A percentile compares a stretch with the other conserved stretches of the same genome.
phyloP scores from a whole-genome alignment of 2,329 filamentous ascomycete genomes.

The Keithomyces neogunnii region DNA sequence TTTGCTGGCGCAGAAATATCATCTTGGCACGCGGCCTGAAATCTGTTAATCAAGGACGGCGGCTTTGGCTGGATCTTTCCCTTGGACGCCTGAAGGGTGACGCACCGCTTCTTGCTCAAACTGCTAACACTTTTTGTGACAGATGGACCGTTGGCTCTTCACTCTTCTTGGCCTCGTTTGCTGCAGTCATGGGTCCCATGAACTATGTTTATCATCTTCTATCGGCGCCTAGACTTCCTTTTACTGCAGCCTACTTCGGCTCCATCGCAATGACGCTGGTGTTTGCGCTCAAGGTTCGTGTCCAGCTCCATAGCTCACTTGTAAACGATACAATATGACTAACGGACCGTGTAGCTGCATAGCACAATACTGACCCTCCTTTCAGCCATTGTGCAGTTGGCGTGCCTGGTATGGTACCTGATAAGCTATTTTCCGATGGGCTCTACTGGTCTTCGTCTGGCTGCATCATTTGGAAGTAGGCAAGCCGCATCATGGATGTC shows the following conservation, averaged over 20 bases:
- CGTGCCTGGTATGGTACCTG: slow-evolving; percentile 82
- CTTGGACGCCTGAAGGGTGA: not conserved
- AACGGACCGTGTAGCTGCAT: slow-evolving; percentile 52
- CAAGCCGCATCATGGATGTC: slow-evolving; percentile 84
- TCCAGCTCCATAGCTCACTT: slow-evolving; percentile 18
- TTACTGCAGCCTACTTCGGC: slow-evolving; percentile 91
- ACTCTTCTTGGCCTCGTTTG: slow-evolving; percentile 87
- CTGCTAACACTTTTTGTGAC: slow-evolving; percentile 18
- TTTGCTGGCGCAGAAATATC: not conserved
- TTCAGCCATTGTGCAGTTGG: slow-evolving; percentile 74
- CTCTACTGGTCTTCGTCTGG: slow-evolving; percentile 75
- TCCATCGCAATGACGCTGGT: slow-evolving; percentile 85
- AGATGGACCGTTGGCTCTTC: slow-evolving; percentile 94
- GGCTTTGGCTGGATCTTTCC: slow-evolving; percentile 3
- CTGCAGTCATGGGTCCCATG: slow-evolving; percentile 85
- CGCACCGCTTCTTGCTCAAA: not conserved
- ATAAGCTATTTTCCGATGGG: slow-evolving; percentile 99
- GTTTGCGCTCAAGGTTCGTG: slow-evolving; percentile 80
- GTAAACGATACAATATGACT: not conserved
- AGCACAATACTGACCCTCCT: slow-evolving; percentile 79
- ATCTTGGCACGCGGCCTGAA: not conserved
- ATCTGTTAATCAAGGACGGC: not conserved
- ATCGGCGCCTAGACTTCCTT: slow-evolving; percentile 78
- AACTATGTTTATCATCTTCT: slow-evolving; percentile 77
- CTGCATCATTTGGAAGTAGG: slow-evolving; percentile 76